Evolutionary conservation across 1,284 basidiomycete species (phyloP).

Genomic region (Naganishia sp.): DNA sequence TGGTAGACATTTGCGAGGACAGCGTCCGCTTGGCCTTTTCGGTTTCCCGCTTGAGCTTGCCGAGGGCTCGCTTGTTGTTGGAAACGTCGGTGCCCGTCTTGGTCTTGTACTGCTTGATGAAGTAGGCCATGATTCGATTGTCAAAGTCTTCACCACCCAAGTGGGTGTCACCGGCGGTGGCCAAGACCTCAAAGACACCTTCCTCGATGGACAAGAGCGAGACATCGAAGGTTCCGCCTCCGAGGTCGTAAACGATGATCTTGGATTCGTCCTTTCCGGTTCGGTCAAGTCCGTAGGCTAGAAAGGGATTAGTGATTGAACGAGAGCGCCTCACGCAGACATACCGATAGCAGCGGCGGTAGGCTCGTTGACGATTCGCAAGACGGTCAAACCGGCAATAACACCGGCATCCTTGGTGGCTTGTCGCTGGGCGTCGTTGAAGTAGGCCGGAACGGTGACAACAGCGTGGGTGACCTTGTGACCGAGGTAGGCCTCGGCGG

Average conservation of each 20-base stretch:
- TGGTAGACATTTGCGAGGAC: slow-evolving; percentile 71
- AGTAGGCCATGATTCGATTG: slow-evolving; percentile 90
- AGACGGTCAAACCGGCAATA: slow-evolving; percentile 91
- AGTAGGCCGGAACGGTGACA: slow-evolving; percentile 97
- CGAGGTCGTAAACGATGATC: slow-evolving; percentile 97
- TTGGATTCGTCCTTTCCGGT: slow-evolving; percentile 82
- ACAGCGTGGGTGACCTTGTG: slow-evolving; percentile 96
- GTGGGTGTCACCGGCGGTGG: slow-evolving; percentile 97
- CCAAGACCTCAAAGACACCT: slow-evolving; percentile 95
- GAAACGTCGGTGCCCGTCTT: slow-evolving; percentile 88
- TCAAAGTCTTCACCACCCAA: slow-evolving; percentile 99
- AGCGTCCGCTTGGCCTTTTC: slow-evolving; percentile 99
- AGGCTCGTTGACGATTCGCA: slow-evolving; percentile 99
- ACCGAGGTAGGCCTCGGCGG: slow-evolving; percentile 95
- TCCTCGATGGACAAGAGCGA: slow-evolving; percentile 94
- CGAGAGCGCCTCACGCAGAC: slow-evolving; percentile 13
- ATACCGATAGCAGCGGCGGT: slow-evolving; percentile 79
- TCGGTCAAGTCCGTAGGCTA: slow-evolving; percentile 96
- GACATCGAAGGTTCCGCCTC: slow-evolving; percentile 98
- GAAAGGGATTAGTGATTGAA: slow-evolving; percentile 46
- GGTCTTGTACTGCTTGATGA: slow-evolving; percentile 91
- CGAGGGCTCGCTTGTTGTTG: slow-evolving; percentile 83
- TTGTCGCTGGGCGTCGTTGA: slow-evolving; percentile 98
- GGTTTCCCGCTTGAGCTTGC: slow-evolving; percentile 97
- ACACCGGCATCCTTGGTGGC: slow-evolving; percentile 98